Evolutionary conservation across 208 protist genomes (phyloP).

Genomic region (Leishmania gerbilli): DNA sequence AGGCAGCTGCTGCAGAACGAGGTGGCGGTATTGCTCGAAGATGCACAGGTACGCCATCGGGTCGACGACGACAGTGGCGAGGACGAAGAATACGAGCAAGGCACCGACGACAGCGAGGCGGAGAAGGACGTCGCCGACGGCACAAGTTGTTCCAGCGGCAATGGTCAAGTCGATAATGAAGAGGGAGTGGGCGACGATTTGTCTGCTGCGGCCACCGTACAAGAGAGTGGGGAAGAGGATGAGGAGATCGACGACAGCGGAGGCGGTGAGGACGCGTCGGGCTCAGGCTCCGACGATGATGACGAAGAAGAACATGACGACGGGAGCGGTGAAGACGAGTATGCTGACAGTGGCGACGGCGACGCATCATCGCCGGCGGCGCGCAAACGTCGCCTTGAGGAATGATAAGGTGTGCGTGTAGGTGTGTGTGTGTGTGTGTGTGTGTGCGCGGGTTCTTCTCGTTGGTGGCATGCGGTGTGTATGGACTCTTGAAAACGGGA

Average conservation of each 20-base stretch:
- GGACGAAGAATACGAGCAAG: slow-evolving; percentile 26
- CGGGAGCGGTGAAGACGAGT: background rate
- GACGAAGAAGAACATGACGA: slow-evolving; percentile 14
- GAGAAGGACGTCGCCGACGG: background rate
- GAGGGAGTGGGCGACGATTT: slow-evolving; percentile 7
- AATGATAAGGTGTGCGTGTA: background rate
- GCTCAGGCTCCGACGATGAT: slow-evolving; percentile 8
- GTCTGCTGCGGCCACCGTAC: background rate
- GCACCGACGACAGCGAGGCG: background rate
- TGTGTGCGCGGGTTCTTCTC: background rate
- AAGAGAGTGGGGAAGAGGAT: background rate
- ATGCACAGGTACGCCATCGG: slow-evolving; percentile 2
- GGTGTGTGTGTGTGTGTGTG: background rate
- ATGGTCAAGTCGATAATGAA: slow-evolving; percentile 11
- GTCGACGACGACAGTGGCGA: slow-evolving; percentile 20
- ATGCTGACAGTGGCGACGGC: background rate
- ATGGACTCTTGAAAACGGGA: background rate
- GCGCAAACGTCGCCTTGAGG: slow-evolving; percentile 5
- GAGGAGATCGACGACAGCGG: background rate
- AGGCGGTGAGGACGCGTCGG: background rate
- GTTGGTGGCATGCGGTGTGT: background rate
- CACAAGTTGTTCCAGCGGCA: background rate
- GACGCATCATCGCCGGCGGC: slow-evolving; percentile 2
- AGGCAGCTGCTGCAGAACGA: slow-evolving; percentile 41
- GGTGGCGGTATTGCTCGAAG: slow-evolving; percentile 29